Evolutionary conservation across 2,329 filamentous ascomycete genomes (phyloP), one percentile per base, ranked within the genome.

Genomic region (Kalmusia sp.): DNA sequence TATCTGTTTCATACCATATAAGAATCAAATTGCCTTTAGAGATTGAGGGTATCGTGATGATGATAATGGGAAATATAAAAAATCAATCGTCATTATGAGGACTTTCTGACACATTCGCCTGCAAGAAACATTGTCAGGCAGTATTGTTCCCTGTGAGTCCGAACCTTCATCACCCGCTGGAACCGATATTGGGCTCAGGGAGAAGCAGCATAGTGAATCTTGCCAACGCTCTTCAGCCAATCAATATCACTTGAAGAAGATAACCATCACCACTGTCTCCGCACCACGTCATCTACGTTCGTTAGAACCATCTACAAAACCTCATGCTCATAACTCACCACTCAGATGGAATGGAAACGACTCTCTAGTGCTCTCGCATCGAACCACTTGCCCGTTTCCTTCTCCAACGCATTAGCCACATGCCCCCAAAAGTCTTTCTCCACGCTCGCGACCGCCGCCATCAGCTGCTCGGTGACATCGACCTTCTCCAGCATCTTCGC

Each of bases 371-470:
- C 62, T 14, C 59, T 50, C 2, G 59, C 43, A 34, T 65, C 58
- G 45, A 67, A 68, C 24, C 65, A 35, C 49, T 54, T 68, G 1
- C 63, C 63, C 12, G 51, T 64, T 8, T 43, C 40, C 37, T 65
- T 41, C 61, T 72, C 67, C 57, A 73, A 38, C 56, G 69, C 65
- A 57, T 71, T 67, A 12, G 68, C 68, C 0, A 74, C 70, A 15
- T 57, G 51, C 4, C 47, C 52, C 72, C 71, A 76, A 28, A 71
- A 70, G 28, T 70, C 64, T 1, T 64, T 38, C 40, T 67, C 55
- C 6, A 70, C 62, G 25, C 55, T 66, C 0, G 52, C 59, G 6
- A 72, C 69, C 12, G 71, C 71, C 14, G 64, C 27, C 35, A 72
- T 54, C 1, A 76, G 58, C 50, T 61, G 22, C 46, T 64, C 54